These are phyloP conservation scores for Chaetomium tenue DNA, from an alignment of 495 filamentous ascomycete genomes.

Conservation along the genomic window DNA sequence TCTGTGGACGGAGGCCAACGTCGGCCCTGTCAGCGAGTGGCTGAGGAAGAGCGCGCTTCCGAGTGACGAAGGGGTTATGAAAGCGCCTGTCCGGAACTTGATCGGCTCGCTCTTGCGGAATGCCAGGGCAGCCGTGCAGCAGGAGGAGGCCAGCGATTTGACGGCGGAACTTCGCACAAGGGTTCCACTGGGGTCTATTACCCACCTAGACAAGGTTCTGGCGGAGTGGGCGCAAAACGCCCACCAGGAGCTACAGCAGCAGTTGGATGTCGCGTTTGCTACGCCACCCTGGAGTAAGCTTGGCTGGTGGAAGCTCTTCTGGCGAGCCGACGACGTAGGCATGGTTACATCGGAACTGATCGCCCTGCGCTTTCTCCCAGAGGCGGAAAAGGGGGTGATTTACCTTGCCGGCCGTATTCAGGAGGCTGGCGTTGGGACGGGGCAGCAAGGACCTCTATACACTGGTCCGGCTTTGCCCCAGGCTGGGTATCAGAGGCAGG, in stretches of 20 bases:
- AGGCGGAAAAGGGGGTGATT: conserved; percentile 70
- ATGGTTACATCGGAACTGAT: conserved; percentile 78
- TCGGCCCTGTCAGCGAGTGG: conserved; percentile 67
- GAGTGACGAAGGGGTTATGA: conserved; percentile 45
- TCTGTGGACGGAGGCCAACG: conserved; percentile 67
- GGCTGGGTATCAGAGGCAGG: not conserved
- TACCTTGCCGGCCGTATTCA: conserved; percentile 78
- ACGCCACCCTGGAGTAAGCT: conserved; percentile 69
- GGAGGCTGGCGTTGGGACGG: conserved; percentile 50
- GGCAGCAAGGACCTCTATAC: conserved; percentile 21
- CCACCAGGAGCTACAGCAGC: conserved; percentile 77
- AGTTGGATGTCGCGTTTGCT: conserved; percentile 71
- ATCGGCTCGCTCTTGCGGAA: conserved; percentile 64
- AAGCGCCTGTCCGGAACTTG: conserved; percentile 61
- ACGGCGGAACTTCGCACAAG: conserved; percentile 29
- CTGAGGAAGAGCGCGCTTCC: conserved; percentile 52
- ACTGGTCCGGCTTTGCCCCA: conserved; percentile 22
- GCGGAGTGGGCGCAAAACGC: conserved; percentile 71
- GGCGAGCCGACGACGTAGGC: conserved; percentile 86
- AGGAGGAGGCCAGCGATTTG: conserved; percentile 47
- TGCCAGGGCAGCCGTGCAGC: conserved; percentile 53
- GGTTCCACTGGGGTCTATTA: conserved; percentile 45
- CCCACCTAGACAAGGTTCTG: conserved; percentile 56
- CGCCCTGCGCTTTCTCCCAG: conserved; percentile 65
- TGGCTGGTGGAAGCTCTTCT: conserved; percentile 93